Conservation (phyloP, 495 filamentous ascomycete genomes). For the Aspergillus haitiensis region DNA sequence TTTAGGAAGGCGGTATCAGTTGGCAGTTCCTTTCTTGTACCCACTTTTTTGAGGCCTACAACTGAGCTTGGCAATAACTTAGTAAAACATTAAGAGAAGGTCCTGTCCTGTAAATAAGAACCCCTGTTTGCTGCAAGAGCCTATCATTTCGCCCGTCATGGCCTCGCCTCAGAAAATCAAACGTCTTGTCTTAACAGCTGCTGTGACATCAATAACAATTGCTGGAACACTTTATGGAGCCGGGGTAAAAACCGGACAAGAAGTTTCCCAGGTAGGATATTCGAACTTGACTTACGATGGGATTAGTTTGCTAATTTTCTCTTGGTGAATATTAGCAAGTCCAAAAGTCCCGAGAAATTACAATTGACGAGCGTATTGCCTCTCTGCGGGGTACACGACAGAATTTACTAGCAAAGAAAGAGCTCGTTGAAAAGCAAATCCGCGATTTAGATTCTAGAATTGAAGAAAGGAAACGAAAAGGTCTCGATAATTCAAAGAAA, state of each 20-base stretch:
- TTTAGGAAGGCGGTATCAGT: slow-evolving; percentile 30
- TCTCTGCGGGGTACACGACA: slow-evolving; percentile 50
- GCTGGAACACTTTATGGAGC: slow-evolving; percentile 56
- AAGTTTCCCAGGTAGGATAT: slow-evolving; percentile 43
- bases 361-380: slow-evolving; percentile 54
- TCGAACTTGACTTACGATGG: neutral
- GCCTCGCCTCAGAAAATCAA: slow-evolving; percentile 32
- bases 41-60: neutral
- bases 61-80: neutral
- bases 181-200: slow-evolving; percentile 46
- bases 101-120: neutral
- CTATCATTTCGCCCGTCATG: slow-evolving; percentile 14
- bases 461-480: slow-evolving; percentile 39
- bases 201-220: slow-evolving; percentile 51
- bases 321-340: slow-evolving; percentile 30
- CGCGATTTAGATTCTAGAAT: slow-evolving; percentile 49
- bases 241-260: slow-evolving; percentile 49
- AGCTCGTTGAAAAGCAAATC: slow-evolving; percentile 58
- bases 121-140: neutral
- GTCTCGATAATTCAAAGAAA: slow-evolving; percentile 24
- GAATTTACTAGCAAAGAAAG: slow-evolving; percentile 50
- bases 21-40: slow-evolving; percentile 3
- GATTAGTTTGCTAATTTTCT: neutral
- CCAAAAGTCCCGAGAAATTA: slow-evolving; percentile 48
- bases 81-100: neutral